Base-by-base conservation (phyloP, 139 green algal genomes). In the Auxenochlorella pyrenoidosa region DNA sequence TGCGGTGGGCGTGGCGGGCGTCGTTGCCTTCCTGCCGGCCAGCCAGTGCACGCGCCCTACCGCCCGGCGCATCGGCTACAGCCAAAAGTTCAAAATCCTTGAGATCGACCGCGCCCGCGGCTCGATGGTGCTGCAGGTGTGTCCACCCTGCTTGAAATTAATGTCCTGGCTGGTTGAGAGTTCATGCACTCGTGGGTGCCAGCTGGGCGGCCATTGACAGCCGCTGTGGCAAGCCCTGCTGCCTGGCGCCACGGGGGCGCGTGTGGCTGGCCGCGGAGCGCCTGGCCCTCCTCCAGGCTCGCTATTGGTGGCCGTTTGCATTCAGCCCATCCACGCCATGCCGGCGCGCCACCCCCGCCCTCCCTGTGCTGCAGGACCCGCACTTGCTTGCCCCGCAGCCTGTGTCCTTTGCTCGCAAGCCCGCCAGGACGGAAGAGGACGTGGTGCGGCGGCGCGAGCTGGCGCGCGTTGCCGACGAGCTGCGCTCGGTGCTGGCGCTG, bases 11-110 rank as follows among this genome's bases (percentile, higher is more conserved):
- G 47, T 93, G 44, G 90, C 72, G 21, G 90, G 90, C 26, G 21
- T 91, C 26, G 90, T 93, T 22, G 84, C 43, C 54, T 93, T 93
- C 75, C 54, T 93, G 13, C 90, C 90, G 51, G 76, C 59, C 59
- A 75, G 34, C 15, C 36, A 68, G 30, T 75, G 70, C 78, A 28
- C 65, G n/a, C 77, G 36, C 5, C 34, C 44, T 63, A 92, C 86
- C 32, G 60, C 73, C 10, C 51, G 38, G 16, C 80, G 81, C 83
- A 82, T 93, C 41, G 90, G 90, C 28, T 65, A 90, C 75, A 86
- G 93, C 41, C 76, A 89, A 71, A 78, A 90, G 60, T 90, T 93
- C 59, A 51, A 40, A 38, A 86, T 92, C 30, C 41, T 85, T 26
- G 80, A 76, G 30, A 18, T 76, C 26, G 40, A 88, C 68, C 66